Conservation (phyloP, 495 filamentous ascomycete species). For the Trichoderma asperelloides region DNA sequence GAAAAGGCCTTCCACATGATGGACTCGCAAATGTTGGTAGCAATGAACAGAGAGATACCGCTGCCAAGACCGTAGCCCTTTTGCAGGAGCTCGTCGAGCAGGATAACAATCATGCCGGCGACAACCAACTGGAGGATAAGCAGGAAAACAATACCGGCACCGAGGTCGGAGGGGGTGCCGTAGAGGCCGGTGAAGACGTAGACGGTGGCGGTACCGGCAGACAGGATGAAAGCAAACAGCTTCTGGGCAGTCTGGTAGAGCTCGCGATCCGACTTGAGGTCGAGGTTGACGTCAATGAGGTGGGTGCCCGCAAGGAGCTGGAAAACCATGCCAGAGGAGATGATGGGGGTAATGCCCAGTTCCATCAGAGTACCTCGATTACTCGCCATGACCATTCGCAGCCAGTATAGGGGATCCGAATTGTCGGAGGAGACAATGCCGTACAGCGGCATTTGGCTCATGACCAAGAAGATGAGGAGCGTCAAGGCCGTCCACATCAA, state of each 20-base stretch:
- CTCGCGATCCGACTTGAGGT: slow-evolving; percentile 98
- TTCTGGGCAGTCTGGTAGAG: slow-evolving; percentile 99
- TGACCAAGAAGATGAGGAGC: slow-evolving; percentile 96
- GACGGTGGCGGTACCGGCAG: slow-evolving; percentile 92
- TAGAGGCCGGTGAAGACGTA: slow-evolving; percentile 98
- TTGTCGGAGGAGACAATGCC: slow-evolving; percentile 95
- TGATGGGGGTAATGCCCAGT: slow-evolving; percentile 96
- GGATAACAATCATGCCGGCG: slow-evolving; percentile 95
- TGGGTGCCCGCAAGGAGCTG: slow-evolving; percentile 99
- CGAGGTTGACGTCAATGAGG: slow-evolving; percentile 98
- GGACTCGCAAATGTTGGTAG: slow-evolving; percentile 99
- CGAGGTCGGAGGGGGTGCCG: slow-evolving; percentile 89
- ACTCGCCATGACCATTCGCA: slow-evolving; percentile 99
- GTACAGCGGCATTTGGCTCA: slow-evolving; percentile 99
- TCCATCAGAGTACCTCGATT: slow-evolving; percentile 99
- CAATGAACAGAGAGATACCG: slow-evolving; percentile 99
- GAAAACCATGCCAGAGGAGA: slow-evolving; percentile 99
- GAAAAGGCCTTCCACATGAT: slow-evolving; percentile 99
- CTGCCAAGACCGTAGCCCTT: slow-evolving; percentile 98
- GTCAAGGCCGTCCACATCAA: slow-evolving; percentile 99
- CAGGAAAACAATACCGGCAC: slow-evolving; percentile 94
- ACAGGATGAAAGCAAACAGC: slow-evolving; percentile 96
- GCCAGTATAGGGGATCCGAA: slow-evolving; percentile 97
- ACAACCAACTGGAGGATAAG: slow-evolving; percentile 94
- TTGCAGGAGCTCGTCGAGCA: slow-evolving; percentile 97